A percentile compares a stretch with the other conserved stretches of the same genome.
Evolutionary conservation across 2,329 filamentous ascomycete genomes (phyloP).

Genomic region (Clarireedia homoeocarpa): DNA sequence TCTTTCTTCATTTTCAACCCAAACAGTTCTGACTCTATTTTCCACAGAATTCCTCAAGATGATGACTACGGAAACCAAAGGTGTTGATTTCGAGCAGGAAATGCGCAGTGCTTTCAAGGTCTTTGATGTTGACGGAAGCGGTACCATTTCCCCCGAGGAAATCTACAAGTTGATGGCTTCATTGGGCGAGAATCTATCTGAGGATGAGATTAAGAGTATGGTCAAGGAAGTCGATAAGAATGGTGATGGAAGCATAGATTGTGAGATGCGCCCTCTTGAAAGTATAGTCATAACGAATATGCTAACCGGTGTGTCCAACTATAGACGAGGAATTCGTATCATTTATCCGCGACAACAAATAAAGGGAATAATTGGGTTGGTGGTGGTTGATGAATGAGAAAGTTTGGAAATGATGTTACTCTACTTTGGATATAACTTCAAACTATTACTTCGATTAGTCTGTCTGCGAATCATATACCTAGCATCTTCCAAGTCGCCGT

Average conservation of each 20-base stretch:
- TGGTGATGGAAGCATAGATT: slow-evolving; percentile 57
- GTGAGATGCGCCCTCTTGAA: slow-evolving; percentile 19
- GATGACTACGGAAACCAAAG: slow-evolving; percentile 57
- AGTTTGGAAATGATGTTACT: not conserved
- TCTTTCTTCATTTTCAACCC: not conserved
- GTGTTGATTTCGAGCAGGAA: slow-evolving; percentile 55
- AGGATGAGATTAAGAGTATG: slow-evolving; percentile 59
- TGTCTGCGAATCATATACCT: no score
- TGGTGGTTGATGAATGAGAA: not conserved
- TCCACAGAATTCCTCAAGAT: slow-evolving; percentile 55
- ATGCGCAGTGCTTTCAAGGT: slow-evolving; percentile 59
- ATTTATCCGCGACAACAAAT: slow-evolving; percentile 13
- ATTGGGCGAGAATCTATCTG: slow-evolving; percentile 56
- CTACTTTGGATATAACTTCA: not conserved
- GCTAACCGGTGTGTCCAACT: not conserved
- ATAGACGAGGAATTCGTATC: slow-evolving; percentile 15
- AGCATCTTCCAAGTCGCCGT: no score
- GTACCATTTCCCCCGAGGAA: slow-evolving; percentile 56
- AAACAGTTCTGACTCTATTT: not conserved
- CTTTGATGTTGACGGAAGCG: slow-evolving; percentile 58
- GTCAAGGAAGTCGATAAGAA: slow-evolving; percentile 57
- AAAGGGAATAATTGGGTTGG: not conserved
- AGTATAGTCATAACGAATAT: no score
- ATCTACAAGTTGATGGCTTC: slow-evolving; percentile 56
- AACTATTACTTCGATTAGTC: no score